These are phyloP conservation scores for Serendipita vermifera DNA, from an alignment of 768 basidiomycete genomes.

Conservation along the genomic window DNA sequence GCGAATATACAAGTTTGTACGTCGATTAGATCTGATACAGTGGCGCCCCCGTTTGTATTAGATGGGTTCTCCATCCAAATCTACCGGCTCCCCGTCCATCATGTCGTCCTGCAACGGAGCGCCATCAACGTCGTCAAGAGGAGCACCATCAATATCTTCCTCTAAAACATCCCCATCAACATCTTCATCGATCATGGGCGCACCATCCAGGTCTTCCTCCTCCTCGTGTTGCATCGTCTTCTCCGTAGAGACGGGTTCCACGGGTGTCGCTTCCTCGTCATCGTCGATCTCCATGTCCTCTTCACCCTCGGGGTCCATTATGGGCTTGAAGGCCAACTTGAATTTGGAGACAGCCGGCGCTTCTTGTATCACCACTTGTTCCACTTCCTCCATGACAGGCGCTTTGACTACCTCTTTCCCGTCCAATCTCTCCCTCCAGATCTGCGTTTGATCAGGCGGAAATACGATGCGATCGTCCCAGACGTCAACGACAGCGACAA, in stretches of 20 bases:
- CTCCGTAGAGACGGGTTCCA: background rate
- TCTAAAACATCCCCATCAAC: conserved; percentile 30
- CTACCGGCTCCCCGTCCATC: conserved; percentile 23
- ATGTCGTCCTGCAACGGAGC: conserved; percentile 17
- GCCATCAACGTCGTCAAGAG: background rate
- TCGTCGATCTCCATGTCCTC: conserved; percentile 21
- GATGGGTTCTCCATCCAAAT: conserved; percentile 34
- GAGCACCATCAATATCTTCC: conserved; percentile 20
- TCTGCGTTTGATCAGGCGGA: conserved; percentile 71
- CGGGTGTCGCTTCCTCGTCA: conserved; percentile 9
- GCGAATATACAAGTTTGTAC: no score
- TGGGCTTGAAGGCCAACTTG: conserved; percentile 62
- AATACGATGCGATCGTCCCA: conserved; percentile 99
- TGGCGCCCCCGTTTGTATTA: conserved; percentile 11
- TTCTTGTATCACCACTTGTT: conserved; percentile 21
- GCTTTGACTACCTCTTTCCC: conserved; percentile 22
- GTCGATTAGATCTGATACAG: no score
- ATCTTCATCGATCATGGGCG: conserved; percentile 13
- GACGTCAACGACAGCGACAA: conserved; percentile 76
- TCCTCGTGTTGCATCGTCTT: conserved; percentile 5
- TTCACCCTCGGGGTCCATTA: conserved; percentile 25
- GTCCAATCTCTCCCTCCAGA: conserved; percentile 46
- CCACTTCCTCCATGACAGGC: conserved; percentile 23
- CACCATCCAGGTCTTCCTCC: conserved; percentile 15
- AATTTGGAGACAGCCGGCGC: conserved; percentile 42